These are phyloP conservation scores for Scutellaria minor DNA, from an alignment of 257 asterid species.

Conservation along the genomic window DNA sequence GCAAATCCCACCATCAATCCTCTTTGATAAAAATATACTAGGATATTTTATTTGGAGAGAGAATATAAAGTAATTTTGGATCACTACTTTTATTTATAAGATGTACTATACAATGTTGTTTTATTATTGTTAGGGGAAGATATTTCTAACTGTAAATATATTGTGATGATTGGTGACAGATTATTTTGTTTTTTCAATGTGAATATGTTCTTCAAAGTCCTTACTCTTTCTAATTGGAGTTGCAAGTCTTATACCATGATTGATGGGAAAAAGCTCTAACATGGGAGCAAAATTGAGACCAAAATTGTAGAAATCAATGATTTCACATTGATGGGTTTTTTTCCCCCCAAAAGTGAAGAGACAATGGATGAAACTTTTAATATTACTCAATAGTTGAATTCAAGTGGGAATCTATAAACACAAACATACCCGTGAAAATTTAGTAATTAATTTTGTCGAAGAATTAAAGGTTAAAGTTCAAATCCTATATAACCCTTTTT, in stretches of 20 bases:
- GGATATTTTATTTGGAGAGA: neutral
- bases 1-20: too few species aligned
- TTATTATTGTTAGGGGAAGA: neutral
- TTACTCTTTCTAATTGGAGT: neutral
- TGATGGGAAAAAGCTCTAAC: constrained; percentile 8
- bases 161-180: too few species aligned
- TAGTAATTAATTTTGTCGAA: neutral
- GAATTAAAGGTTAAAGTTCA: neutral
- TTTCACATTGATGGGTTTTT: constrained; percentile 24
- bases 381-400: neutral
- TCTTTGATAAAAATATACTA: neutral
- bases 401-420: neutral
- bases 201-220: neutral
- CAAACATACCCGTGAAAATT: neutral
- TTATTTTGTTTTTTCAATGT: too few species aligned
- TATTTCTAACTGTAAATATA: too few species aligned
- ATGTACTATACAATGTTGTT: neutral
- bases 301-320: constrained; percentile 18
- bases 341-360: neutral
- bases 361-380: neutral
- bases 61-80: neutral
- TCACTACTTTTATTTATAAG: neutral
- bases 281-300: constrained; percentile 14
- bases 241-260: constrained; percentile 24
- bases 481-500: neutral